Evolutionary conservation across 495 filamentous ascomycete species (phyloP).

Genomic region (Aspergillus nanangensis): DNA sequence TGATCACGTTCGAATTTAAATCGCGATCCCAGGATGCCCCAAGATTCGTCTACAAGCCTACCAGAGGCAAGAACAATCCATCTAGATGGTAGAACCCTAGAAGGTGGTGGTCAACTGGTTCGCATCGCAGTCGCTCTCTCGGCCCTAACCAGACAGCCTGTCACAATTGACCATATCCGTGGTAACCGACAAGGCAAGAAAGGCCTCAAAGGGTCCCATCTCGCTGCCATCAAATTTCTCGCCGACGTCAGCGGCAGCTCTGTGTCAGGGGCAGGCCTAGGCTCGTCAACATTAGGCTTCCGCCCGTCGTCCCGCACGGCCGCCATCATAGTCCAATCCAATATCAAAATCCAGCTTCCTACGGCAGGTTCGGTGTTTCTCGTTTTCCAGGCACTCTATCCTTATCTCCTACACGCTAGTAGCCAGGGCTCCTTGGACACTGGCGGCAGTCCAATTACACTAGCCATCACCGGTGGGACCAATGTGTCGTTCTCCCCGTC

Average conservation of each 20-base stretch:
- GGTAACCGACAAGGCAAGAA: conserved; percentile 55
- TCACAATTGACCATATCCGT: conserved; percentile 65
- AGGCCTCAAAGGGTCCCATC: conserved; percentile 75
- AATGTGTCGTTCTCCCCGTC: conserved; percentile 70
- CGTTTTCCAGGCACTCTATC: conserved; percentile 80
- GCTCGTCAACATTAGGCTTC: conserved; percentile 51
- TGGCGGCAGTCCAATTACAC: too few relatives aligned
- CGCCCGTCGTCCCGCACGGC: conserved; percentile 19
- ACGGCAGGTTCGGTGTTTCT: conserved; percentile 51
- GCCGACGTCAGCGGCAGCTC: conserved; percentile 57
- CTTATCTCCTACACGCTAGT: conserved; percentile 63
- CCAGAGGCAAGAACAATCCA: too few relatives aligned
- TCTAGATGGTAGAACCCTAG: conserved; percentile 68
- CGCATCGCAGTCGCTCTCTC: conserved; percentile 67
- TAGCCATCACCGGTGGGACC: conserved; percentile 72
- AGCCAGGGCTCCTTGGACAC: too few relatives aligned
- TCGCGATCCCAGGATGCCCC: too few relatives aligned
- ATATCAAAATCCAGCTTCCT: conserved; percentile 27
- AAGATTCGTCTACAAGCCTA: too few relatives aligned
- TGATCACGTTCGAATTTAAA: too few relatives aligned
- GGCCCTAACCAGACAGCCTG: conserved; percentile 57
- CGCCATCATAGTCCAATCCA: conserved; percentile 5
- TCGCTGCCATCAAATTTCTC: conserved; percentile 63
- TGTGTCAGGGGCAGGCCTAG: conserved; percentile 50
- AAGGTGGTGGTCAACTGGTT: conserved; percentile 82